Base-by-base conservation (phyloP, 768 basidiomycete genomes). In the Russula compacta region DNA sequence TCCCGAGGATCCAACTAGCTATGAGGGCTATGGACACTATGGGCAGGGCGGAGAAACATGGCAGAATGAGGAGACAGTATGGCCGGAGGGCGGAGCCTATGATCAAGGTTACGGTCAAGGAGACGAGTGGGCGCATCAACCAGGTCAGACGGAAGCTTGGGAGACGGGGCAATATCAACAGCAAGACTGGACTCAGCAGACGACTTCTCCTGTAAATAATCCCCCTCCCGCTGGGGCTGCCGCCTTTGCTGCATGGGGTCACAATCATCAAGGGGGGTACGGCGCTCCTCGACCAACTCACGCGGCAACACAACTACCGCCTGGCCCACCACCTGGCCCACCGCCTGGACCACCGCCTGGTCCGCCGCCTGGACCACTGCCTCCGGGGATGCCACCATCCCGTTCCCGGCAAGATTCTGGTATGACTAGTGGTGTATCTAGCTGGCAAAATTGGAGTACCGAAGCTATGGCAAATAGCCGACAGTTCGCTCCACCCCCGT, bases 391-490 rank as follows among this genome's bases (percentile, higher is more conserved):
- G 35, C 51, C 38, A 17, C 39, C 36, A 19, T 44, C 50, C 12
- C 49, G 51, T 17, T 7, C 59, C 38, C 50, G 56, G 32, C 44
- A 58, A 17, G 51, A 62, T 21, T 3, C 56, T 29, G 57, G 56
- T 43, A 17, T 29, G 43, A 15, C 46, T n/a, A 1, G 32, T 19
- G 61, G 52, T 49, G 40, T 14, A n/a, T 1, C 42, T 33, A 32
- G 53, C 21, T 66, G 65, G 65, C 47, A 56, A 42, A n/a, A n/a
- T 10, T 66, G 65, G 65, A 35, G 38, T 1, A 53, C 52, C 49
- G 65, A 66, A 42, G 65, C 63, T 15, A 53, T 49, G 10, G 59
- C 63, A 2, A 54, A 60, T 39, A 49, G 53, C 3, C 52, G 24
- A 57, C 59, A 55, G 6, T 4, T n/a, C 7, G 21, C 39, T 42